Base-by-base conservation (phyloP, 208 protist genomes). In the Trypanosoma avium region DNA sequence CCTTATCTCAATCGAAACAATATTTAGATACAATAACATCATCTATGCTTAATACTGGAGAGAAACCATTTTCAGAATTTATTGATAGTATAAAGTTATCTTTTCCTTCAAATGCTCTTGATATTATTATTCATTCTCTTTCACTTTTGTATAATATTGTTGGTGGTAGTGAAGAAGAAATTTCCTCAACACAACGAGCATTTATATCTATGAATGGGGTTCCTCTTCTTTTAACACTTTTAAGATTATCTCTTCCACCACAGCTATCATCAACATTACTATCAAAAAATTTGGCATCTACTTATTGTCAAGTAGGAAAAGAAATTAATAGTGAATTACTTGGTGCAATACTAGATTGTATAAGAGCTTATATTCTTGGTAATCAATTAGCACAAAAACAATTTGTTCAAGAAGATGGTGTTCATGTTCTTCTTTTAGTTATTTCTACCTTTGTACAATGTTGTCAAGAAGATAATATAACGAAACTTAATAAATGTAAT, bases 381-480 rank as follows among this genome's bases (percentile, higher is more conserved):
- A 77, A 67, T 70, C 65, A 45, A 22, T 43, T 60, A 54, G 74
- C 58, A 24, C 77, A 80, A 36, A 35, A 49, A 2, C 60, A 75
- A 30, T 81, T 86, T 61, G 77, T 93, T 17, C 49, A 74, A 27
- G 70, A 45, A 13, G 66, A 75, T 46, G 86, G 86, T 35, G 70
- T 87, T 30, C 70, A 83, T 32, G 60, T 61, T 4, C 47, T 89
- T 45, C 82, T 88, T 26, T 66, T 69, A 46, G 36, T 82, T 12
- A 73, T 88, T 38, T 67, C 72, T 26, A 62, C 63, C 21, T 65
- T 73, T 45, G 79, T 67, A 22, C 12, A 40, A 30, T 13, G 17
- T 6, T 43, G 46, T 15, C 2, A 63, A 17, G 15, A 42, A 24
- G 19, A 32, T 9, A 6, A 27, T 64, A 12, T 21, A 12, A 48